Conservation (phyloP, 306 rosid genomes). For the Pyrus communis region DNA sequence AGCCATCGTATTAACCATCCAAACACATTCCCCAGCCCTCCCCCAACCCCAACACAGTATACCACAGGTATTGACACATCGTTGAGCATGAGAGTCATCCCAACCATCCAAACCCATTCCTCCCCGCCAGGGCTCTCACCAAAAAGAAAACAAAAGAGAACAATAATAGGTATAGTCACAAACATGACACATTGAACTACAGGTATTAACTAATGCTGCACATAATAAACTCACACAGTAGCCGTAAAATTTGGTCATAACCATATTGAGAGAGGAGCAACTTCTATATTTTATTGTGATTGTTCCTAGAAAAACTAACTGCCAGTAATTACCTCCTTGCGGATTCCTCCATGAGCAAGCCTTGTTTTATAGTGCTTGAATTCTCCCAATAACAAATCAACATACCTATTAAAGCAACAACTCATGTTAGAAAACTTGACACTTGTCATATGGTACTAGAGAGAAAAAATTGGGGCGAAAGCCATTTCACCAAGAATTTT, state of each 20-base stretch:
- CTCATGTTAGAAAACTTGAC: slow-evolving; percentile 27
- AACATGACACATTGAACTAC: neutral
- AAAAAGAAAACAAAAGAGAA: too few relatives aligned
- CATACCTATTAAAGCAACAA: slow-evolving; percentile 57
- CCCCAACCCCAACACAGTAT: too few relatives aligned
- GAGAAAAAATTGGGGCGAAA: neutral
- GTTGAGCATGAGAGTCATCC: too few relatives aligned
- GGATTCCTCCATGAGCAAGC: slow-evolving; percentile 80
- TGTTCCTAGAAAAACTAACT: slow-evolving; percentile 8
- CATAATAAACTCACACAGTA: neutral
- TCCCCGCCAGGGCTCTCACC: too few relatives aligned
- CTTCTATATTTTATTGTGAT: too few relatives aligned
- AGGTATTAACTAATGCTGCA: neutral
- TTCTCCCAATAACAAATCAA: slow-evolving; percentile 93
- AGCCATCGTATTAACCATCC: too few relatives aligned
- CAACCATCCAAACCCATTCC: neutral
- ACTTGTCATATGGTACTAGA: slow-evolving; percentile 4
- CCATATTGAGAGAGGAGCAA: neutral
- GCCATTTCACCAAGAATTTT: neutral
- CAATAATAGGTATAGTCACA: too few relatives aligned
- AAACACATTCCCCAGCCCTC: too few relatives aligned
- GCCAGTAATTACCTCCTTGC: slow-evolving; percentile 65
- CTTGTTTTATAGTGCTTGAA: slow-evolving; percentile 97
- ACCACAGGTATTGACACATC: too few relatives aligned
- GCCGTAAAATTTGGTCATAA: neutral